Base-by-base conservation (phyloP, 2,329 filamentous ascomycete species). In the Ceratocystis colombiana region DNA sequence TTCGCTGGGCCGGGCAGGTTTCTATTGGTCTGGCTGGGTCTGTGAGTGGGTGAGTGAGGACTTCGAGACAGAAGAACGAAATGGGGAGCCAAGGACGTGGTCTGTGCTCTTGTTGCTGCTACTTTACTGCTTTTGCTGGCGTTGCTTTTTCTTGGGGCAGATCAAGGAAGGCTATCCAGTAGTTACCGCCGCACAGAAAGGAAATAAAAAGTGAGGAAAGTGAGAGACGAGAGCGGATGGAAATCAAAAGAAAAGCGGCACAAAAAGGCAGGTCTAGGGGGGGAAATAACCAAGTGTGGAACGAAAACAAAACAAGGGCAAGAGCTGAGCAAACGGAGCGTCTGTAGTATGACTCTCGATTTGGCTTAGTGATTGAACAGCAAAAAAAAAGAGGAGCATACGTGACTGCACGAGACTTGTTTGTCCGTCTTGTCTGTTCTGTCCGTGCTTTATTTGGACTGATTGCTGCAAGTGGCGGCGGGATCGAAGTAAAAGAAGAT, bases 211-310 rank as follows among this genome's bases (percentile, higher is more conserved):
- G 15, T 15, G 37, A 55, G 68, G 17, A 10, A 61, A 61, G 17
- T 33, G n/a, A n/a, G 25, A 12, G 25, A 25, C 22, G 6, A 53
- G 65, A 57, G 61, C 66, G 64, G 62, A 44, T 64, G 53, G 33
- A 68, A 62, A 65, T 17, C 62, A 44, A 20, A 64, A 55, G 67
- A 65, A 64, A 37, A 55, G 45, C n/a, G 25, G 37, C 25, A 46
- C 17, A 64, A 28, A 62, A 46, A 25, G 33, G 44, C 33, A 25
- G 12, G 37, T 15, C n/a, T 10, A 20, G 20, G 30, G 28, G 28
- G 28, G 25, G 30, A 15, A 28, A 62, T 12, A 62, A 22, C 37
- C 28, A 59, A 17, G 12, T 10, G n/a, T 33, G 55, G 33, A 59
- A 59, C 53, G 33, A 37, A 59, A 17, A 59, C 55, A 25, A 17